These are phyloP conservation scores for Emergomyces orientalis DNA, from an alignment of 2,329 filamentous ascomycete genomes.

Conservation along the genomic window DNA sequence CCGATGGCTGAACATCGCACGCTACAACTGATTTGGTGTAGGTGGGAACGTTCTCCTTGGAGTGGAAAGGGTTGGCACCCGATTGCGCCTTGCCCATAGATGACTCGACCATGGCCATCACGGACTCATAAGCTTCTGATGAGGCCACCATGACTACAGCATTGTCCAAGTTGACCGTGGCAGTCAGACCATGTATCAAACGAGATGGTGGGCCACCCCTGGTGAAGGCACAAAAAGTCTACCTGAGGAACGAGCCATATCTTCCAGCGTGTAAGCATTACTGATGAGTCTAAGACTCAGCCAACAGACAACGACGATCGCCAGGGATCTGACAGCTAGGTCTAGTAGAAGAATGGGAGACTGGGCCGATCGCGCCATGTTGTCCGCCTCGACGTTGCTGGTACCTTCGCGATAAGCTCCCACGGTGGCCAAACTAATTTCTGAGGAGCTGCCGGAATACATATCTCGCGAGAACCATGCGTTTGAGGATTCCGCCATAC, in stretches of 20 bases:
- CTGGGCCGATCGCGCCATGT: background rate
- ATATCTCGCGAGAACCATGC: background rate
- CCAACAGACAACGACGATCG: conserved; percentile 10
- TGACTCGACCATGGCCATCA: conserved; percentile 5
- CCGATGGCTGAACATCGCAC: background rate
- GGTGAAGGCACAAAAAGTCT: conserved; percentile 9
- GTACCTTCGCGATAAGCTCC: background rate
- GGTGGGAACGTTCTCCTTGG: background rate
- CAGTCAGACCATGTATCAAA: conserved; percentile 9
- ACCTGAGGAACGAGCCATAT: conserved; percentile 2
- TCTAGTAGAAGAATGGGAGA: background rate
- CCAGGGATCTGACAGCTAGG: conserved; percentile 9
- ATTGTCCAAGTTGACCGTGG: conserved; percentile 6
- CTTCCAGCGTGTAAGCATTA: conserved; percentile 16
- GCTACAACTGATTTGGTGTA: background rate
- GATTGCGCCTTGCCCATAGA: background rate
- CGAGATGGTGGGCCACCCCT: conserved; percentile 14
- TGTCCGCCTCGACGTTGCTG: background rate
- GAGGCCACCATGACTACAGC: background rate
- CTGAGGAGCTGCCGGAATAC: background rate
- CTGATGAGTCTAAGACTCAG: conserved; percentile 7
- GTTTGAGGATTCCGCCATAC: background rate
- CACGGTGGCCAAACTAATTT: background rate
- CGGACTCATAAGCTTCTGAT: background rate
- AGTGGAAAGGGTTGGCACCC: conserved; percentile 2